Conservation (phyloP, 2,329 filamentous ascomycete genomes). For the Colletotrichum lentis region DNA sequence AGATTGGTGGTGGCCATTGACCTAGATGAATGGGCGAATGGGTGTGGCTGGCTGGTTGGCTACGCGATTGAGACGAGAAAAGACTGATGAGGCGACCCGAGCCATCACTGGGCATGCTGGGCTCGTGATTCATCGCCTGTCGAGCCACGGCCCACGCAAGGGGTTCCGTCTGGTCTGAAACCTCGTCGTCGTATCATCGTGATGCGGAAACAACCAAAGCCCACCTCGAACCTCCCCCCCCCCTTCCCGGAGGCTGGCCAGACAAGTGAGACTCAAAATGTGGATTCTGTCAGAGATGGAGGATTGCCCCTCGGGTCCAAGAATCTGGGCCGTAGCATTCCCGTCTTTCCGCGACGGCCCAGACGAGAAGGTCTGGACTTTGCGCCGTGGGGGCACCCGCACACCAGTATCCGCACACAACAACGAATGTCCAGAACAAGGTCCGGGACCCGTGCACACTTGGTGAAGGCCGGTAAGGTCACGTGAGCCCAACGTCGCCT, state of each 20-base stretch:
- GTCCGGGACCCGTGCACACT: background rate
- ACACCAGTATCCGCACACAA: background rate
- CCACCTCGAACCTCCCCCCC: background rate
- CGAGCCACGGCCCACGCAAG: slow-evolving; percentile 7
- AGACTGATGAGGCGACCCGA: background rate
- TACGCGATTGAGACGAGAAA: background rate
- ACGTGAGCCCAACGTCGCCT: background rate
- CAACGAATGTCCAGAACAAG: background rate
- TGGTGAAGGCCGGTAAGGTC: background rate
- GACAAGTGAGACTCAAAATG: background rate
- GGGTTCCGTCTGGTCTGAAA: slow-evolving; percentile 31
- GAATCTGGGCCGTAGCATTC: background rate
- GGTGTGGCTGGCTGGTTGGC: background rate
- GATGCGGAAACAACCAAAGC: slow-evolving; percentile 16
- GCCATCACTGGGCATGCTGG: background rate
- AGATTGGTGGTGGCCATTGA: background rate
- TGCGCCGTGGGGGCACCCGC: background rate
- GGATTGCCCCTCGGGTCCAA: too few species aligned
- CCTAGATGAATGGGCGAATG: background rate
- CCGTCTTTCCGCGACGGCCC: background rate
- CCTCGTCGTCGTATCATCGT: slow-evolving; percentile 32
- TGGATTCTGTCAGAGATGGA: background rate
- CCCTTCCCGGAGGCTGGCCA: background rate
- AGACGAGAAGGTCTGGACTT: background rate
- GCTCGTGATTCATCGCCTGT: background rate